Evolutionary conservation across 371 early-diverging fungal species (phyloP).

Genomic region (Saksenaea oblongispora): DNA sequence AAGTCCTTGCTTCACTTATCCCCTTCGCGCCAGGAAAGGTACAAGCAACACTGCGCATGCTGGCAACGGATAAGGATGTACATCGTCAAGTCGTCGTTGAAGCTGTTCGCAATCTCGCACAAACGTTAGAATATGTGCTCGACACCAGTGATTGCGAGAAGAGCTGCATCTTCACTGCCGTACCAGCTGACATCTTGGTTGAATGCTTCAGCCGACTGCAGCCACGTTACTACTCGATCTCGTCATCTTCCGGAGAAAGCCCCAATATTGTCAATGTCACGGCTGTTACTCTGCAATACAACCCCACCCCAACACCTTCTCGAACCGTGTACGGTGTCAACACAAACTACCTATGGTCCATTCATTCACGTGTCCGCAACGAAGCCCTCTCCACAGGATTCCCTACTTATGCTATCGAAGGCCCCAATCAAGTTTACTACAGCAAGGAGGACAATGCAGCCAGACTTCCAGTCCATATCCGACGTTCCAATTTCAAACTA

Average conservation of each 20-base stretch:
- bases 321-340: slow-evolving; percentile 68
- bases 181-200: slow-evolving; percentile 67
- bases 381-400: slow-evolving; percentile 33
- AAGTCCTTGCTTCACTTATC: slow-evolving; percentile 47
- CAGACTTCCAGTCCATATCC: slow-evolving; percentile 81
- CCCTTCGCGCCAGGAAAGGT: slow-evolving; percentile 54
- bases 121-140: slow-evolving; percentile 42
- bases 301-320: slow-evolving; percentile 43
- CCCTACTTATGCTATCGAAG: slow-evolving; percentile 28
- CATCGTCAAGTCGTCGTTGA: slow-evolving; percentile 60
- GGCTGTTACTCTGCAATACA: slow-evolving; percentile 83
- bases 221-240: slow-evolving; percentile 93
- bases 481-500: slow-evolving; percentile 79
- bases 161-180: slow-evolving; percentile 18
- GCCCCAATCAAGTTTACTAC: slow-evolving; percentile 37
- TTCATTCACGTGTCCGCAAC: slow-evolving; percentile 28
- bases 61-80: slow-evolving; percentile 68
- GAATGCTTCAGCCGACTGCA: slow-evolving; percentile 80
- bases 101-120: slow-evolving; percentile 60
- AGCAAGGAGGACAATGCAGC: slow-evolving; percentile 14
- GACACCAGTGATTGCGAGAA: slow-evolving; percentile 15
- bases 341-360: slow-evolving; percentile 66
- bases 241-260: slow-evolving; percentile 70
- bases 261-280: slow-evolving; percentile 77
- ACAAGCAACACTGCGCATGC: slow-evolving; percentile 42